Percentiles rank a stretch among this genome's conserved stretches.
Evolutionary conservation across 768 basidiomycete genomes (phyloP).

Genomic region (Auriscalpium orientale): DNA sequence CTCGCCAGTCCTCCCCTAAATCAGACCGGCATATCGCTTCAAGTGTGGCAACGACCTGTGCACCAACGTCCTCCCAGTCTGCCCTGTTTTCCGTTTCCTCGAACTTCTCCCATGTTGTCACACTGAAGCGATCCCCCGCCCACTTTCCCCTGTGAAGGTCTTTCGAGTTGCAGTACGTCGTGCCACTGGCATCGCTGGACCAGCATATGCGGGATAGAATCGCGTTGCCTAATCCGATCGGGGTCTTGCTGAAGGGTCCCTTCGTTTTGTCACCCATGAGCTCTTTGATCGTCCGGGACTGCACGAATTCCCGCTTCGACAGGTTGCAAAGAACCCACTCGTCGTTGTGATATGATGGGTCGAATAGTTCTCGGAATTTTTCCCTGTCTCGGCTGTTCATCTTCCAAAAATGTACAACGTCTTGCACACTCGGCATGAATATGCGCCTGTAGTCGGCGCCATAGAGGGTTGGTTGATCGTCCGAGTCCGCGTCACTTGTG

Average conservation of each 20-base stretch:
- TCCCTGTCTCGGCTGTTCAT: too few species aligned
- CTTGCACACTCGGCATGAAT: too few species aligned
- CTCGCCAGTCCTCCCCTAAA: not conserved
- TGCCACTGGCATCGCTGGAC: conserved; percentile 7
- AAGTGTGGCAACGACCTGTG: not conserved
- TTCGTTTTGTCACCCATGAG: not conserved
- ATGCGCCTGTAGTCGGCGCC: too few species aligned
- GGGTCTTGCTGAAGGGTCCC: not conserved
- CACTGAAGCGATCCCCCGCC: conserved; percentile 17
- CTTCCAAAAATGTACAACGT: too few species aligned
- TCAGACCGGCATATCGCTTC: not conserved
- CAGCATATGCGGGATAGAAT: conserved; percentile 12
- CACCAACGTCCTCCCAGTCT: not conserved
- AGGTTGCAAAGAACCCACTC: conserved; percentile 8
- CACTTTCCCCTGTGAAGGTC: conserved; percentile 15
- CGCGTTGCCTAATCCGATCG: conserved; percentile 3
- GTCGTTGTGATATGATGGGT: not conserved
- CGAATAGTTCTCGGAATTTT: too few species aligned
- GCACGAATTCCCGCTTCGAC: conserved; percentile 5
- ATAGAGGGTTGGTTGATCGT: too few species aligned
- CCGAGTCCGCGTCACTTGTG: not conserved
- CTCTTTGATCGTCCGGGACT: not conserved
- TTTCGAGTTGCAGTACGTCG: conserved; percentile 6
- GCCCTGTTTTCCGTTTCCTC: not conserved
- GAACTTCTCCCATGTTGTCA: conserved; percentile 5